Evolutionary conservation across 257 asterid species (phyloP).

Genomic region (Solanum etuberosum): DNA sequence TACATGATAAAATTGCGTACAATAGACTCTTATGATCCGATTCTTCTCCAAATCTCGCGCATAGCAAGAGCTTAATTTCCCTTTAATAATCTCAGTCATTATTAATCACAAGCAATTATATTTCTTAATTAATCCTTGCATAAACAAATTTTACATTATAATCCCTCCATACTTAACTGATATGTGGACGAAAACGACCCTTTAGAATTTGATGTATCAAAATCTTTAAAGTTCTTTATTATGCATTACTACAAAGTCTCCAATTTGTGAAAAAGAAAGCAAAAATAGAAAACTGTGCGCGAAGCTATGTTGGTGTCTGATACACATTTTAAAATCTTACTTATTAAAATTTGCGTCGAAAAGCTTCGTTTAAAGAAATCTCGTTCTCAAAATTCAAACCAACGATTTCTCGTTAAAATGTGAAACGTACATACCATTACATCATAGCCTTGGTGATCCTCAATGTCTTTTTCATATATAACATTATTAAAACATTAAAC

Average conservation of each 20-base stretch:
- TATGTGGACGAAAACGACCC: background rate
- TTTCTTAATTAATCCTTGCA: background rate
- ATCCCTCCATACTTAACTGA: background rate
- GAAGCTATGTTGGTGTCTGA: background rate
- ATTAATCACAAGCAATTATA: background rate
- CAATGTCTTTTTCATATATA: background rate
- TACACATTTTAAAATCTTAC: background rate
- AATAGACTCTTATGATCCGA: background rate
- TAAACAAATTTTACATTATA: background rate
- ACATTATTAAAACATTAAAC: background rate
- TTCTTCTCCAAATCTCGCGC: background rate
- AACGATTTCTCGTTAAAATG: background rate
- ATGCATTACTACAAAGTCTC: background rate
- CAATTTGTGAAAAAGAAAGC: background rate
- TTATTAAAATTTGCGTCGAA: background rate
- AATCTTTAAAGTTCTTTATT: background rate
- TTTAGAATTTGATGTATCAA: background rate
- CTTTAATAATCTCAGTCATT: background rate
- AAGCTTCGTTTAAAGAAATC: background rate
- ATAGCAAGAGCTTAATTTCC: background rate
- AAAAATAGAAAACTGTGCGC: background rate
- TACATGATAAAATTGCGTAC: background rate
- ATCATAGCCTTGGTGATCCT: background rate
- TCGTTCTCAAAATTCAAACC: rapidly evolving
- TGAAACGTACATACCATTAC: background rate